Evolutionary conservation across 164 flowering plant genomes (phyloP).

Genomic region (Echeveria elegans): DNA sequence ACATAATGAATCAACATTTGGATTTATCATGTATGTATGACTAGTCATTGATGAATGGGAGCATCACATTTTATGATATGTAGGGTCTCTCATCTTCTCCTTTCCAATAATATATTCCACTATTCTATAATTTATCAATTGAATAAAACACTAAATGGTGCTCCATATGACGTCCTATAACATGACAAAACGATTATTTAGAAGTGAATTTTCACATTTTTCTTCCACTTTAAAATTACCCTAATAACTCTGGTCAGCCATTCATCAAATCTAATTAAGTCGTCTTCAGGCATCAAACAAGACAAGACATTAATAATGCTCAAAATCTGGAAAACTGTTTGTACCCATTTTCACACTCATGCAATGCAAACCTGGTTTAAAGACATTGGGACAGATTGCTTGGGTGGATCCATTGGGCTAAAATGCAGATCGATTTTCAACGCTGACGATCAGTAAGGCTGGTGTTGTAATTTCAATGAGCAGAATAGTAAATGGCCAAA

Average conservation of each 20-base stretch:
- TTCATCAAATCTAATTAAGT: not conserved
- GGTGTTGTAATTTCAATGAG: not conserved
- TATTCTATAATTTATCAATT: not conserved
- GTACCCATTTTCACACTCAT: not conserved
- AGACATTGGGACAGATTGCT: not conserved
- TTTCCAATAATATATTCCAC: not conserved
- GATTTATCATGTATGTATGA: not conserved
- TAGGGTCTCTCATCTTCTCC: constrained; percentile 1
- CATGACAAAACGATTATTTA: not conserved
- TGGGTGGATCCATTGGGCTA: not conserved
- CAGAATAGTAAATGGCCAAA: not conserved
- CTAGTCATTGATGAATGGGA: not conserved
- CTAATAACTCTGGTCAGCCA: too few species aligned
- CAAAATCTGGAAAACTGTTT: not conserved
- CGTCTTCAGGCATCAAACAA: not conserved
- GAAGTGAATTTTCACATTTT: not conserved
- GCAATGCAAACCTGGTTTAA: not conserved
- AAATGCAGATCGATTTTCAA: not conserved
- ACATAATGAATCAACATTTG: not conserved
- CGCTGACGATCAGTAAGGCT: not conserved
- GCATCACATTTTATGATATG: not conserved
- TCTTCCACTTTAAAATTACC: not conserved
- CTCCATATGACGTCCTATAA: not conserved
- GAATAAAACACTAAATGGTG: not conserved
- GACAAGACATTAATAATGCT: not conserved